Conservation (phyloP, 768 basidiomycete genomes). For the Tulasnella sp. region DNA sequence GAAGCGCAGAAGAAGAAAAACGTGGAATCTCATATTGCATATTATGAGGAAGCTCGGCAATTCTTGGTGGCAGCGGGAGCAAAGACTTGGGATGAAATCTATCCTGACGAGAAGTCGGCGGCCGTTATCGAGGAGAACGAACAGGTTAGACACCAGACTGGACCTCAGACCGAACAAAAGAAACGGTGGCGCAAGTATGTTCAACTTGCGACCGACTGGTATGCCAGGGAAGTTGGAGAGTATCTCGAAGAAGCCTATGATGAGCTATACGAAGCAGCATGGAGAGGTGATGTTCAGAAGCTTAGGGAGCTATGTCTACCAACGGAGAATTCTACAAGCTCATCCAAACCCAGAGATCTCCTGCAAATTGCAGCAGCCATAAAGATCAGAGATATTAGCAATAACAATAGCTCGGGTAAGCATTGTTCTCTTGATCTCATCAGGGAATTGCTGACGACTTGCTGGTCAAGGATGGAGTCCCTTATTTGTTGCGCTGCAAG, state of each 20-base stretch:
- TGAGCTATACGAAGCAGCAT: conserved; percentile 45
- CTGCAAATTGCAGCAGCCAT: conserved; percentile 1
- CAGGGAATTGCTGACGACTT: background rate
- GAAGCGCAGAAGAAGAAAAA: conserved; percentile 12
- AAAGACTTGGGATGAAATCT: conserved; percentile 34
- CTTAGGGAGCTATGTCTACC: conserved; percentile 44
- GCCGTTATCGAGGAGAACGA: conserved; percentile 20
- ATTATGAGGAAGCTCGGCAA: conserved; percentile 27
- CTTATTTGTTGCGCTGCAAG: conserved; percentile 33
- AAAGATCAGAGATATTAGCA: conserved; percentile 17
- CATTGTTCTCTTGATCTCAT: background rate
- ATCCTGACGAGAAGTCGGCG: conserved; percentile 22
- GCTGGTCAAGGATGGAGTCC: conserved; percentile 33
- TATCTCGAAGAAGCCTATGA: conserved; percentile 33
- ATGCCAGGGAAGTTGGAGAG: conserved; percentile 19
- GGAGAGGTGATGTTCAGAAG: conserved; percentile 37
- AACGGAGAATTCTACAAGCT: conserved; percentile 20
- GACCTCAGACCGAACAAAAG: background rate
- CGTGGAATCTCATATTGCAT: conserved; percentile 25
- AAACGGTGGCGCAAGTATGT: background rate
- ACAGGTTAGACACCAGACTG: conserved; percentile 23
- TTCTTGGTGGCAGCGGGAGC: conserved; percentile 28
- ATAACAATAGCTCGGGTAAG: conserved; percentile 14
- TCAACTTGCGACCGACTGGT: background rate
- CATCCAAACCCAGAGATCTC: conserved; percentile 2